These are phyloP conservation scores for Inga laurina DNA, from an alignment of 306 rosid species.

Conservation along the genomic window DNA sequence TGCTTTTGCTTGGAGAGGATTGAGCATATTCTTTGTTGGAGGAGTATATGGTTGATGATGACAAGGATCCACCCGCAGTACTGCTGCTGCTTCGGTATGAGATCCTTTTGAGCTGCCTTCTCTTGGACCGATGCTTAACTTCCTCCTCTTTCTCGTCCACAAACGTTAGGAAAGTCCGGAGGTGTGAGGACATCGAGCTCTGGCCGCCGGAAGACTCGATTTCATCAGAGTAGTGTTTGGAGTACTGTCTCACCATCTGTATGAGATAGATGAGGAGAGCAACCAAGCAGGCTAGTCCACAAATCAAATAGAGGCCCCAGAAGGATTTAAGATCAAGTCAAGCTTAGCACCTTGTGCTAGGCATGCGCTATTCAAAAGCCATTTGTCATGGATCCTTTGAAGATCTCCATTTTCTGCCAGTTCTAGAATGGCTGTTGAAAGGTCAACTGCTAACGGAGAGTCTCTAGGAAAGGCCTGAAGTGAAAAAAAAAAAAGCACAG, in stretches of 20 bases:
- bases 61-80: constrained; percentile 41
- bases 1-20: constrained; percentile 28
- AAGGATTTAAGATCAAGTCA: constrained; percentile 75
- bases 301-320: constrained; percentile 74
- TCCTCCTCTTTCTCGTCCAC: constrained; percentile 73
- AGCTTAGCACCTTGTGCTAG: constrained; percentile 64
- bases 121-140: constrained; percentile 53
- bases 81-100: constrained; percentile 48
- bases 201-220: constrained; percentile 29
- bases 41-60: constrained; percentile 10
- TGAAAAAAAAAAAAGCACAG: constrained; percentile 2
- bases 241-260: constrained; percentile 68
- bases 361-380: constrained; percentile 84
- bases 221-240: constrained; percentile 44
- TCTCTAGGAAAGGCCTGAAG: constrained; percentile 83
- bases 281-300: constrained; percentile 74
- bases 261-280: constrained; percentile 70
- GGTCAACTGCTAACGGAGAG: constrained; percentile 87
- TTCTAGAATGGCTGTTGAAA: constrained; percentile 81
- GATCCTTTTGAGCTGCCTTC: constrained; percentile 50
- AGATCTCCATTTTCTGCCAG: constrained; percentile 87
- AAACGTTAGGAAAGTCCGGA: constrained; percentile 72
- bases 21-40: constrained; percentile 42
- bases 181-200: constrained; percentile 39
- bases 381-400: constrained; percentile 95